phyloP scores from a whole-genome alignment of 805 yeast species.

The Sugiyamaella americana region DNA sequence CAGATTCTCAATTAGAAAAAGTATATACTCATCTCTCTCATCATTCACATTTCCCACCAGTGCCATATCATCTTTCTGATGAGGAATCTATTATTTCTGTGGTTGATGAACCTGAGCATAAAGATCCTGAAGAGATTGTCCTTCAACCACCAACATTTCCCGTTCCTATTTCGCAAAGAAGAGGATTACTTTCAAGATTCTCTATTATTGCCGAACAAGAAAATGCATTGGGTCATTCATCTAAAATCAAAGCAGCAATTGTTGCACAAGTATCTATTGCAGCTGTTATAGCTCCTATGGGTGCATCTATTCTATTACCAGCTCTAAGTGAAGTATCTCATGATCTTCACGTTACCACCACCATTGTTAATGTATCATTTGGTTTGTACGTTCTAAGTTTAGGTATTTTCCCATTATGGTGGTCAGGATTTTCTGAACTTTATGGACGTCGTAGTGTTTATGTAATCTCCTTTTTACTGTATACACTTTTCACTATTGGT shows the following conservation, averaged over 20 bases:
- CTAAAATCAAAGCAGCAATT: slow-evolving; percentile 43
- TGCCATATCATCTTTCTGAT: background rate
- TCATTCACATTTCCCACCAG: no score
- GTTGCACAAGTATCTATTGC: slow-evolving; percentile 66
- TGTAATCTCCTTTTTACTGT: slow-evolving; percentile 56
- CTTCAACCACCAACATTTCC: slow-evolving; percentile 1
- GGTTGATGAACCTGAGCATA: background rate
- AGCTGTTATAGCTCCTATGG: slow-evolving; percentile 83
- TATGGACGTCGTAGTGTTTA: slow-evolving; percentile 73
- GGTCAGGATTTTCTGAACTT: slow-evolving; percentile 74
- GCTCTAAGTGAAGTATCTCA: slow-evolving; percentile 56
- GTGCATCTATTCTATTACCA: slow-evolving; percentile 76
- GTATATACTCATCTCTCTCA: no score
- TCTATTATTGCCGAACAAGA: slow-evolving; percentile 60
- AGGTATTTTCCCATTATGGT: slow-evolving; percentile 83
- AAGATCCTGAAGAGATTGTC: background rate
- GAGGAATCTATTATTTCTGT: background rate
- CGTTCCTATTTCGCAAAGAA: slow-evolving; percentile 32
- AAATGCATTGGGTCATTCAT: slow-evolving; percentile 63
- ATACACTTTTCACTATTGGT: slow-evolving; percentile 64
- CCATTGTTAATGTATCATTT: slow-evolving; percentile 67
- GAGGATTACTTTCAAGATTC: slow-evolving; percentile 53
- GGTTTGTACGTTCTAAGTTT: slow-evolving; percentile 70
- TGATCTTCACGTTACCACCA: slow-evolving; percentile 50
- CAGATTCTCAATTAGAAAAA: no score